Conservation (phyloP, 495 filamentous ascomycete genomes). For the Rusavskia elegans region DNA sequence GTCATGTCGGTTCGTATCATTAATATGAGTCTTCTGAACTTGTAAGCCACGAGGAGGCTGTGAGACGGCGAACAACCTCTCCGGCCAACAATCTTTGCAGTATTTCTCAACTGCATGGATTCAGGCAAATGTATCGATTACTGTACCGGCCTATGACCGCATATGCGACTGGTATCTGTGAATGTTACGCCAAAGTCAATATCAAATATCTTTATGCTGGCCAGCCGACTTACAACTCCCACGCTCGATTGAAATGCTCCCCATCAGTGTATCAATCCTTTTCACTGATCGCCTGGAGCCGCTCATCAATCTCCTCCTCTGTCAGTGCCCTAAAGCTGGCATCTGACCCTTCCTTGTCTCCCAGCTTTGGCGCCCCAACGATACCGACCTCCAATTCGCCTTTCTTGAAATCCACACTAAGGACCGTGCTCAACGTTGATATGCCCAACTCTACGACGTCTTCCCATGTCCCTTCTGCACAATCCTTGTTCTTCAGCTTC, state of each 20-base stretch:
- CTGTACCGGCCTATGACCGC: background rate
- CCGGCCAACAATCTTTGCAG: background rate
- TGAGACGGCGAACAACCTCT: background rate
- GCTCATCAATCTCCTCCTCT: constrained; percentile 95
- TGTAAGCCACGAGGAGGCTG: background rate
- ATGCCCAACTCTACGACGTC: constrained; percentile 96
- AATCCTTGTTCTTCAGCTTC: constrained; percentile 99
- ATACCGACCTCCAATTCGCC: constrained; percentile 95
- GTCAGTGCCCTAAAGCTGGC: constrained; percentile 74
- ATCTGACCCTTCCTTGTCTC: constrained; percentile 67
- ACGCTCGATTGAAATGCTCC: too few species aligned
- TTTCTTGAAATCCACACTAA: constrained; percentile 99
- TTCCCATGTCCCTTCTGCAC: constrained; percentile 84
- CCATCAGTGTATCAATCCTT: constrained; percentile 41
- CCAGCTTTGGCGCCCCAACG: constrained; percentile 65
- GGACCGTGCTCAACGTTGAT: constrained; percentile 80
- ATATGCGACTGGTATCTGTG: background rate
- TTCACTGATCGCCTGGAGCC: constrained; percentile 92
- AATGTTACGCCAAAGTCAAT: background rate
- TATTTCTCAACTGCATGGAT: background rate
- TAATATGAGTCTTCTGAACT: background rate
- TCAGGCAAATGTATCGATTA: background rate
- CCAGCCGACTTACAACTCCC: too few species aligned
- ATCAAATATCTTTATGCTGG: too few species aligned
- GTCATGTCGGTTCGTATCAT: background rate